Conservation (phyloP, 768 basidiomycete species). For the Lyophyllum shimeji region DNA sequence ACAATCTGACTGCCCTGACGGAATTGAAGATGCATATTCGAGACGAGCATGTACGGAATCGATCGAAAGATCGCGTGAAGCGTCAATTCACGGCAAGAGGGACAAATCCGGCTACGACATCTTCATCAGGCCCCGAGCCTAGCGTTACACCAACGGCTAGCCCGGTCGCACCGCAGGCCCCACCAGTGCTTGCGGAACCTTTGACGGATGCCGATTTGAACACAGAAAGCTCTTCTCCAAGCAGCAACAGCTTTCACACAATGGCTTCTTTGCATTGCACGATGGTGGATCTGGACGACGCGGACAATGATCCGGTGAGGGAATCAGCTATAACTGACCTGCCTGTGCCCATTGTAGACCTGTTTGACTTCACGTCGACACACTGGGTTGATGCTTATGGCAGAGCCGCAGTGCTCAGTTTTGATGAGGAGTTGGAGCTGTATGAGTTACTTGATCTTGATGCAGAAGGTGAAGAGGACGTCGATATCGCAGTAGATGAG, state of each 20-base stretch:
- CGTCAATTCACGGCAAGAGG: neutral
- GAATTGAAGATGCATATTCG: slow-evolving; percentile 30
- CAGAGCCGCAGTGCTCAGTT: neutral
- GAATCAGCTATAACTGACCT: too few relatives aligned
- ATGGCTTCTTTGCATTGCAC: too few relatives aligned
- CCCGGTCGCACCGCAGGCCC: too few relatives aligned
- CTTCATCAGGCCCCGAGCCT: neutral
- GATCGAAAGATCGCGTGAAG: slow-evolving; percentile 4
- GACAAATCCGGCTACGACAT: neutral
- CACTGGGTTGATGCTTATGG: neutral
- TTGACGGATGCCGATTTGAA: too few relatives aligned
- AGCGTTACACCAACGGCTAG: too few relatives aligned
- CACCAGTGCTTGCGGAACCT: too few relatives aligned
- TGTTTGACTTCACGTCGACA: neutral
- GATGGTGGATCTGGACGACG: too few relatives aligned
- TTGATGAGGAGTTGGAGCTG: neutral
- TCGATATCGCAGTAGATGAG: neutral
- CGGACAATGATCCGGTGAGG: too few relatives aligned
- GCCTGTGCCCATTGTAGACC: neutral
- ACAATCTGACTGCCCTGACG: slow-evolving; percentile 19
- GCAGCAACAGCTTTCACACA: too few relatives aligned
- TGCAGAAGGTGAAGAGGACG: slow-evolving; percentile 2
- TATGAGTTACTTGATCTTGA: slow-evolving; percentile 4
- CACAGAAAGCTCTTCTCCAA: too few relatives aligned
- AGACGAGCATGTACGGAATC: slow-evolving; percentile 17